Base-by-base conservation (phyloP, 495 filamentous ascomycete species). In the Xylaria sp. region DNA sequence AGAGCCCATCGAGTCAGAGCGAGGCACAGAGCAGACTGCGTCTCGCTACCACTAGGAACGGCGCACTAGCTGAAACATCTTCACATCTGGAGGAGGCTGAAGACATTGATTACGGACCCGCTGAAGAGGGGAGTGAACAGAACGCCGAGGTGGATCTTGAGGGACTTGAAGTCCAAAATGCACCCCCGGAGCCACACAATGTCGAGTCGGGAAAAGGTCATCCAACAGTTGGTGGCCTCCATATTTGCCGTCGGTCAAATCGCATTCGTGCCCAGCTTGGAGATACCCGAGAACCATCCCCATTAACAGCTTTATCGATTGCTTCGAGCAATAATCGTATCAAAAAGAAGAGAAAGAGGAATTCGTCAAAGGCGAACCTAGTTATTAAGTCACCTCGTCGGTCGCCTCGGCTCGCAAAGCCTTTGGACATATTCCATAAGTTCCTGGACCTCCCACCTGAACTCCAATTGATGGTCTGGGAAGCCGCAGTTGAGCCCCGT, bases 401-500 rank as follows among this genome's bases (percentile, higher is more conserved):
- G 14, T 79, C 77, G 15, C 57, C 72, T 15, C 73, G 77, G 8
- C 41, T 77, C 3, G 44, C 57, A 35, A 79, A 77, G 67, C 77
- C 77, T 6, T 71, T 76, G 31, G 73, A 72, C 7, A 67, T 72
- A 21, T 79, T 79, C 57, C 68, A 69, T 40, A 74, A 71, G 29
- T 79, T 67, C 62, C 17, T 46, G 0, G 41, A 72, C 5, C 70
- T 79, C 4, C 77, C 77, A 1, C 0, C n/a, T 3, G 77, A 79
- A 59, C 70, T 79, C 15, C 52, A 77, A 62, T 67, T 77, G 44
- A 73, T 79, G 73, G 59, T 79, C 26, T 79, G 77, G 77, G 77
- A 79, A 67, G 73, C 72, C 15, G 75, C 72, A 2, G 68, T 79
- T 8, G 59, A 75, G 19, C 72, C 77, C 21, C 72, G 77, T 52